phyloP scores from a whole-genome alignment of 805 yeast species.

The Candida oleophila region DNA sequence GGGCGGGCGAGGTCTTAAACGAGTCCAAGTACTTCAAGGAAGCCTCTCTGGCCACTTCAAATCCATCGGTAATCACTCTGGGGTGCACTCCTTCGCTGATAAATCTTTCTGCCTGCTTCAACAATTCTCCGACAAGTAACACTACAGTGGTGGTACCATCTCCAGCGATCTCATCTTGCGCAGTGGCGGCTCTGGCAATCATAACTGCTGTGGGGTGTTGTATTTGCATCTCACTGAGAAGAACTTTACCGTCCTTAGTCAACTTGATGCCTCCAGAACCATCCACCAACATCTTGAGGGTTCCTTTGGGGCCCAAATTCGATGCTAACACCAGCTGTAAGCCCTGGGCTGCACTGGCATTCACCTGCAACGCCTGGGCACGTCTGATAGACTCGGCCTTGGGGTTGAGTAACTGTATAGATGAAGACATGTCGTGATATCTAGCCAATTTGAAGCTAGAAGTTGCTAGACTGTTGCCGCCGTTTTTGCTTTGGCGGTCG shows the following conservation, averaged over 20 bases:
- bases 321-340: slow-evolving; percentile 88
- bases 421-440: slow-evolving; percentile 43
- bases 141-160: slow-evolving; percentile 98
- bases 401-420: slow-evolving; percentile 88
- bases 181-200: slow-evolving; percentile 93
- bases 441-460: background rate
- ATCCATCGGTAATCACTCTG: slow-evolving; percentile 90
- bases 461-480: background rate
- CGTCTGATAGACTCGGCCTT: slow-evolving; percentile 97
- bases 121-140: slow-evolving; percentile 87
- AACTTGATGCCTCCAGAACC: slow-evolving; percentile 95
- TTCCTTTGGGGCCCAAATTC: slow-evolving; percentile 95
- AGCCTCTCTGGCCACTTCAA: slow-evolving; percentile 82
- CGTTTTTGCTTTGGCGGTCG: background rate
- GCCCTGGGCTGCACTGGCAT: slow-evolving; percentile 95
- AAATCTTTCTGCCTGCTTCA: slow-evolving; percentile 92
- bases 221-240: slow-evolving; percentile 94
- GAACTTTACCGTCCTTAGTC: slow-evolving; percentile 95
- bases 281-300: slow-evolving; percentile 93
- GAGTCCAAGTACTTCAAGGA: slow-evolving; percentile 66
- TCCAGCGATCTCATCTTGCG: slow-evolving; percentile 99
- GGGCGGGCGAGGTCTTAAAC: slow-evolving; percentile 54
- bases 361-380: slow-evolving; percentile 92
- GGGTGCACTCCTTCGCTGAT: slow-evolving; percentile 96
- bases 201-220: slow-evolving; percentile 50